These are phyloP conservation scores for Picochlorum sp. DNA, from an alignment of 139 green algal genomes.

Conservation along the genomic window DNA sequence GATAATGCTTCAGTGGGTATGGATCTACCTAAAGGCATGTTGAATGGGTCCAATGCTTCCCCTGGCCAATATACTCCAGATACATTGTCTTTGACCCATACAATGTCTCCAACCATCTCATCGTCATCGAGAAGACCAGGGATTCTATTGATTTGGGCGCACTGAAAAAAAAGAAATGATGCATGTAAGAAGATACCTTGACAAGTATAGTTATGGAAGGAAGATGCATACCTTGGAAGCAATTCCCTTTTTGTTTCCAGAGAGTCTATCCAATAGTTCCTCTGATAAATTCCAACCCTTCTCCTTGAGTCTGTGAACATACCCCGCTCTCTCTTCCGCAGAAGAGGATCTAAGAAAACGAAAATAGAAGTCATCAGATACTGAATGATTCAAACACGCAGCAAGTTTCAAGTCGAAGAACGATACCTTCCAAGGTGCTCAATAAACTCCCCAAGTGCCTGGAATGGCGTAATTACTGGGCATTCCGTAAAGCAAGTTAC, in stretches of 20 bases:
- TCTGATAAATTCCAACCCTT: constrained; percentile 58
- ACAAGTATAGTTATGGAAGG: not conserved
- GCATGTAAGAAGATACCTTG: not conserved
- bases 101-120: constrained; percentile 34
- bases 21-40: constrained; percentile 4
- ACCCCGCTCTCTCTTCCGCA: constrained; percentile 30
- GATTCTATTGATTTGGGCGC: constrained; percentile 6
- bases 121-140: constrained; percentile 21
- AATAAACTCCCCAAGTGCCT: constrained; percentile 54
- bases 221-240: not conserved
- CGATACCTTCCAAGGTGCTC: constrained; percentile 19
- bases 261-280: constrained; percentile 10
- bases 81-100: constrained; percentile 28
- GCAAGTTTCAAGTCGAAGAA: not conserved
- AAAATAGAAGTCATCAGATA: too few species aligned
- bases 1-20: constrained; percentile 23
- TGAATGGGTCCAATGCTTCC: constrained; percentile 47
- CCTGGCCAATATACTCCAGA: constrained; percentile 39
- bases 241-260: not conserved
- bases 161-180: not conserved
- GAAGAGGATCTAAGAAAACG: too few species aligned
- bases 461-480: constrained; percentile 43
- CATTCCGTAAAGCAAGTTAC: constrained; percentile 43
- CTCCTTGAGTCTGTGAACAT: constrained; percentile 62
- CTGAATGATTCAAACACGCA: too few species aligned